Conservation (phyloP, 1,284 basidiomycete species). For the Caloboletus firmus region DNA sequence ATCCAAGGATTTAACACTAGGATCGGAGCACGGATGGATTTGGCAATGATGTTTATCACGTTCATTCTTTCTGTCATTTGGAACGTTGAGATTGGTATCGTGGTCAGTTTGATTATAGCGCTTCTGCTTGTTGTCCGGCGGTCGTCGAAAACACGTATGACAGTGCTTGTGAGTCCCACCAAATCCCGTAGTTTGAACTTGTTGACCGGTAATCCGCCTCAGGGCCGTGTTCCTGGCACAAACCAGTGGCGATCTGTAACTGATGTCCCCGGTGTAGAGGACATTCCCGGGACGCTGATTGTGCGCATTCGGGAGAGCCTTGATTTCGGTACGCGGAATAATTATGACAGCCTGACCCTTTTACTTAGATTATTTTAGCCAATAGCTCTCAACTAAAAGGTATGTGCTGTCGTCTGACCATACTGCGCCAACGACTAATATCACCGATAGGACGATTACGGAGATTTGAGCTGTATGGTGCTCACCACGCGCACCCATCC, state of each 20-base stretch:
- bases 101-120: constrained; percentile 81
- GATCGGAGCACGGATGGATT: constrained; percentile 87
- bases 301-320: constrained; percentile 70
- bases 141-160: constrained; percentile 76
- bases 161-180: constrained; percentile 51
- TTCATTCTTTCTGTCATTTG: constrained; percentile 80
- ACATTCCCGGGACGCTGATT: constrained; percentile 68
- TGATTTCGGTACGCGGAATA: constrained; percentile 56
- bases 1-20: constrained; percentile 36
- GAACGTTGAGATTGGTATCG: constrained; percentile 83
- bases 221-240: constrained; percentile 67
- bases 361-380: constrained; percentile 44
- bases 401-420: constrained; percentile 23
- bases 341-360: neutral
- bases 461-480: constrained; percentile 79
- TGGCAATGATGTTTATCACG: constrained; percentile 80
- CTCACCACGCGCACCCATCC: constrained; percentile 77
- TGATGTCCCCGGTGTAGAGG: constrained; percentile 63
- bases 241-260: constrained; percentile 66
- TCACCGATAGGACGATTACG: constrained; percentile 65
- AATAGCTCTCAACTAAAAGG: constrained; percentile 87
- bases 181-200: neutral
- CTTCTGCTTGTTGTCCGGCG: constrained; percentile 86
- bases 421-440: neutral
- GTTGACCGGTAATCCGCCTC: neutral